Percentiles rank a stretch among this genome's conserved stretches.
Evolutionary conservation across 2,329 filamentous ascomycete species (phyloP).

Genomic region (Fusarium coicis): DNA sequence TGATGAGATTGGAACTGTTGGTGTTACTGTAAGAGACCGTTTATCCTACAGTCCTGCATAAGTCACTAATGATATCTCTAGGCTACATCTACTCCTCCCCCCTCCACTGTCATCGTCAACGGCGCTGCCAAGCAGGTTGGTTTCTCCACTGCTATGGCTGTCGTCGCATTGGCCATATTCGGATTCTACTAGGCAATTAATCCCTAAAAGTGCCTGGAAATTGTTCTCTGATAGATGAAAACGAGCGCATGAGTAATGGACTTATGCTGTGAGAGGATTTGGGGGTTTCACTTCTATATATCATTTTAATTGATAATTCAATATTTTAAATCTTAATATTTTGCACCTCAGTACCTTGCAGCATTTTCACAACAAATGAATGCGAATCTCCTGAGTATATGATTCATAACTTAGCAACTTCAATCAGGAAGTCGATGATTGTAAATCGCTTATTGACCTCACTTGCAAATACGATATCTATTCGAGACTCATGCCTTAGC

Average conservation of each 20-base stretch:
- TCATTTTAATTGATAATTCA: background rate
- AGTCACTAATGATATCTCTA: background rate
- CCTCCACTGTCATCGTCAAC: slow-evolving; percentile 12
- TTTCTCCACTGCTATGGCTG: slow-evolving; percentile 1
- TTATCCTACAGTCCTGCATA: background rate
- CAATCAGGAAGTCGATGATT: too few relatives aligned
- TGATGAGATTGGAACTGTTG: slow-evolving; percentile 25
- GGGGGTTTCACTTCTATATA: background rate
- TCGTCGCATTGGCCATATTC: background rate
- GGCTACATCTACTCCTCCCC: slow-evolving; percentile 8
- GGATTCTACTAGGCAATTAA: slow-evolving; percentile 7
- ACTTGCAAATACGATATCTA: too few relatives aligned
- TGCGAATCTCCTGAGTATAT: too few relatives aligned
- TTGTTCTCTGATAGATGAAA: fast-evolving
- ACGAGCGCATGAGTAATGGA: background rate
- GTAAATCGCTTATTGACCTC: too few relatives aligned
- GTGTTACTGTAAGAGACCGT: slow-evolving; percentile 9
- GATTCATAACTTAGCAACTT: too few relatives aligned
- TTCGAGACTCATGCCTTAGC: too few relatives aligned
- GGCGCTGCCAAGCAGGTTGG: slow-evolving; percentile 20
- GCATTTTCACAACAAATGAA: too few relatives aligned
- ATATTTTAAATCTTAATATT: background rate
- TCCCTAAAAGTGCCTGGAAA: fast-evolving
- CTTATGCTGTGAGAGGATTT: background rate
- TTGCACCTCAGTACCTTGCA: too few relatives aligned